Conservation (phyloP, 805 yeast genomes). For the Ogataea pini region DNA sequence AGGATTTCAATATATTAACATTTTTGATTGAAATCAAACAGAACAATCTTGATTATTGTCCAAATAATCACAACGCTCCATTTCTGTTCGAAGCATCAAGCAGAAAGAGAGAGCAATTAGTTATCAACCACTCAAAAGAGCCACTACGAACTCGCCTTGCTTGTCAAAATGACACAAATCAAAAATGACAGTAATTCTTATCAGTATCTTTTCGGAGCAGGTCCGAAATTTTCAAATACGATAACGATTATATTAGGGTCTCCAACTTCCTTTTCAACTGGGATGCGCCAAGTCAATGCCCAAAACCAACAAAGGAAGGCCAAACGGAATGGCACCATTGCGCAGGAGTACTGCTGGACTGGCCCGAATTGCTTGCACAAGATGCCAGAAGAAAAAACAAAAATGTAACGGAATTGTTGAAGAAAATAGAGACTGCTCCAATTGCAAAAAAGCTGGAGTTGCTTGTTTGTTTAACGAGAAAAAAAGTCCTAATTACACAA, state of each 20-base stretch:
- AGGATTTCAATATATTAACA: too few relatives aligned
- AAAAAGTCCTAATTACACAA: conserved; percentile 11
- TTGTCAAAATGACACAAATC: background rate
- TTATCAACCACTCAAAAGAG: background rate
- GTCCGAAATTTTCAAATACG: background rate
- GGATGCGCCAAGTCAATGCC: background rate
- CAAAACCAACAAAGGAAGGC: background rate
- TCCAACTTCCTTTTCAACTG: background rate
- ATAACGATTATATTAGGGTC: background rate
- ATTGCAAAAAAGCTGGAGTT: conserved; percentile 11
- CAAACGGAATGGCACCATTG: background rate
- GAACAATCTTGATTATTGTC: too few relatives aligned
- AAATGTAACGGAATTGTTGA: conserved; percentile 14
- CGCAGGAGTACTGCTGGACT: background rate
- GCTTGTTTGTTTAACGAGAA: conserved; percentile 11
- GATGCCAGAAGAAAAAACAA: conserved; percentile 17
- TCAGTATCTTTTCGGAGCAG: conserved; percentile 1
- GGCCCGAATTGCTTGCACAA: conserved; percentile 10
- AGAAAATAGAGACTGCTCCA: conserved; percentile 6
- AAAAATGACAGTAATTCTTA: conserved; percentile 2
- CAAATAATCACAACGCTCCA: too few relatives aligned
- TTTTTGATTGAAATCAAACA: too few relatives aligned
- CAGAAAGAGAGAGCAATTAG: too few relatives aligned
- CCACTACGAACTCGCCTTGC: background rate
- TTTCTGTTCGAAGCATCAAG: too few relatives aligned